Base-by-base conservation (phyloP, 2,329 filamentous ascomycete genomes). In the Talaromyces islandicus region DNA sequence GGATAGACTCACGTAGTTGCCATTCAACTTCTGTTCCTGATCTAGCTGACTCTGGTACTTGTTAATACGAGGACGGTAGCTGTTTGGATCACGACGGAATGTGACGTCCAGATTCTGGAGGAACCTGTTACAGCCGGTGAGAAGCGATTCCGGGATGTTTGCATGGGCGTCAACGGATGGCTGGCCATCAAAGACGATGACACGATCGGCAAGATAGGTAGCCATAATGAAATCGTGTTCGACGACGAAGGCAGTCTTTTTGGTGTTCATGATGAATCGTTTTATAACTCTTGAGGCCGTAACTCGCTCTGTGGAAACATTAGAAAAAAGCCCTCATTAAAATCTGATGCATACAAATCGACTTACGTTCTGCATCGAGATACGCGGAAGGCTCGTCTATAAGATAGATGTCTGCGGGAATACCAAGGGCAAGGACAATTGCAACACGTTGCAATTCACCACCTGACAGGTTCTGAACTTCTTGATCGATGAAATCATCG, bases 161-260 rank as follows among this genome's bases (percentile, higher is more conserved):
- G 94, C 95, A 67, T 88, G 91, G 58, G 94, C 85, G 67, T 96
- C 83, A 68, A 96, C 84, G 71, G 92, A 94, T 54, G 95, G 94
- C 79, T 95, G 74, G 68, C 95, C 94, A 72, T 97, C 94, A 71
- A 99, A 99, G 71, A 99, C 94, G 71, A 99, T 99, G 76, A 99
- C 94, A 67, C 94, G 90, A 73, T 99, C 95, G 52, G 94, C 86
- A 53, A 89, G 82, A 71, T 89, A 89, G 50, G 86, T 89, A 46
- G 86, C 86, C 92, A 97, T 97, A 81, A 97, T 96, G 82, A 99
- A 97, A 84, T 99, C 94, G 89, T 99, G 94, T 87, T 99, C 94
- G 75, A 99, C 93, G 68, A 99, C 87, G 76, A 99, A 99, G 56
- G 94, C 94, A 0, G 94, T 99, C 86, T 97, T 97, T 87, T 97